Evolutionary conservation across 202 grass and related monocot genomes (phyloP).

Genomic region (Schoenoplectus tabernaemontani): DNA sequence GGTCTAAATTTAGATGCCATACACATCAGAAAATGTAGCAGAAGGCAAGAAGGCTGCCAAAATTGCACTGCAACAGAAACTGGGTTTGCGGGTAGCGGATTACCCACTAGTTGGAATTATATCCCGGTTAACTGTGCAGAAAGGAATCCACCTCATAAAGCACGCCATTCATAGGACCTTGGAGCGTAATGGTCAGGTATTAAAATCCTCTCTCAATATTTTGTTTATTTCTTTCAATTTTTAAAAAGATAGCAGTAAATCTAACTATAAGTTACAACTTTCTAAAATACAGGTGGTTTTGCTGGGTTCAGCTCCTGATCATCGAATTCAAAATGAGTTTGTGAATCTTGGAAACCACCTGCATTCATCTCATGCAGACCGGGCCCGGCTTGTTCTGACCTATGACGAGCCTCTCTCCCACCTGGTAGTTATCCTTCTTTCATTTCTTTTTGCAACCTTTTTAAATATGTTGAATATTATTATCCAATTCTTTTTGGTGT

Average conservation of each 20-base stretch:
- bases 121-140: slow-evolving; percentile 73
- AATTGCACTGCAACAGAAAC: slow-evolving; percentile 65
- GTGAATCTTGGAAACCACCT: slow-evolving; percentile 51
- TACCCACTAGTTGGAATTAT: slow-evolving; percentile 79
- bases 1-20: slow-evolving; percentile 50
- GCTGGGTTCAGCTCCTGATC: slow-evolving; percentile 86
- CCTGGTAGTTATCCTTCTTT: slow-evolving; percentile 50
- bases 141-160: slow-evolving; percentile 98
- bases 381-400: slow-evolving; percentile 67
- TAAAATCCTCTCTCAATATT: slow-evolving; percentile 18
- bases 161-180: slow-evolving; percentile 59
- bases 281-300: slow-evolving; percentile 67
- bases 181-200: slow-evolving; percentile 72
- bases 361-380: slow-evolving; percentile 59
- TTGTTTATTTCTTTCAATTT: slow-evolving; percentile 5
- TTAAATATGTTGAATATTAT: background rate
- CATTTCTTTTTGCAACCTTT: background rate
- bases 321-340: slow-evolving; percentile 73
- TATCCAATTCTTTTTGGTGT: background rate
- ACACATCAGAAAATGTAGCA: slow-evolving; percentile 69
- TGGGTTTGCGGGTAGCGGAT: slow-evolving; percentile 56
- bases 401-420: slow-evolving; percentile 92
- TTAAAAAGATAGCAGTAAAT: background rate
- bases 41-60: slow-evolving; percentile 87
- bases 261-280: background rate